Evolutionary conservation across 129 eudicot species (phyloP), one percentile per base, ranked within the genome.

Genomic region (Silybum marianum): DNA sequence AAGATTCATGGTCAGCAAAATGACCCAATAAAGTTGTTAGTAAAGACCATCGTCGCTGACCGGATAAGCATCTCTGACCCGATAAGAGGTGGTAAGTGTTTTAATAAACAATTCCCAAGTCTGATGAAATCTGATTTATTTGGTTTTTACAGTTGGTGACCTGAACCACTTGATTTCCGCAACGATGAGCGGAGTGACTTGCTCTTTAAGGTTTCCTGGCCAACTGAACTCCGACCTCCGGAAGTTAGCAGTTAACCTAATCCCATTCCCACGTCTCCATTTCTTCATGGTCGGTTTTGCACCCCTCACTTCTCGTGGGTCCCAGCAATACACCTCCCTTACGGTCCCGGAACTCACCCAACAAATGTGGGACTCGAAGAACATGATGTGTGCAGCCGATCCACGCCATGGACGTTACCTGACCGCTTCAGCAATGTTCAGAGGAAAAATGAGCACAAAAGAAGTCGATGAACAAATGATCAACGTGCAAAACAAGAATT

Each of bases 241-340:
- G 72, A 94, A 94, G 85, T 89, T 94, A 5, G 98, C 98, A 6
- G 98, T 91, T 38, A 93, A 93, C 81, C 73, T 93, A 58, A 91
- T 93, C 62, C 98, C 98, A 21, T 93, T 93, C 88, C 98, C 98
- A 1, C 91, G 98, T 51, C 95, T 93, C 76, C 98, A 93, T 80
- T 93, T 93, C 88, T 93, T 93, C 89, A 93, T 93, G 98, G 98
- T 93, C 12, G 98, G 98, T 18, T 93, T 93, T 34, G 98, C 98
- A 2, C 98, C 98, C 0, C 97, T 93, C 69, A 93, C 98, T 39
- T 91, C 98, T 30, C 98, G 97, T 73, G 95, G 97, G 21, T 93
- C 98, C 23, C 98, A 93, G 82, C 93, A 93, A 60, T 93, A 93
- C 89, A 88, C 88, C 38, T 91, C 98, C 24, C 87, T 93, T 38